Conservation (phyloP, 2,329 filamentous ascomycete species). For the Metarhizium humberi region DNA sequence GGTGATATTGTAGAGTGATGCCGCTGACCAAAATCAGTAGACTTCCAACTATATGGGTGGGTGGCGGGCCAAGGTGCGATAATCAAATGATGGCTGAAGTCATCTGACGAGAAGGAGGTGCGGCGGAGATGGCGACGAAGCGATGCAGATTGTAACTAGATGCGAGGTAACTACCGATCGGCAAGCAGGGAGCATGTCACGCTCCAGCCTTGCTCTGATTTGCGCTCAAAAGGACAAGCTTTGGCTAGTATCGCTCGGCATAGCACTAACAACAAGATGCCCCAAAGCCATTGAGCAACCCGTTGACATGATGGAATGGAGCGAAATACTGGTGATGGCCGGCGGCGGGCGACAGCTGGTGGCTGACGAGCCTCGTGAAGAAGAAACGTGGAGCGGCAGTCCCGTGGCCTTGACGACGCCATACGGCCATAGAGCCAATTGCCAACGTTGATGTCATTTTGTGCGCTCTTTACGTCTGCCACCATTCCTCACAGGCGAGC, state of each 20-base stretch:
- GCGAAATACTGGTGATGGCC: not conserved
- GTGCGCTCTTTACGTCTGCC: not conserved
- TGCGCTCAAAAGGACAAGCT: not conserved
- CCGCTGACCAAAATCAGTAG: not conserved
- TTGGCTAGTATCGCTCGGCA: not conserved
- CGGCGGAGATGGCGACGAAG: no score
- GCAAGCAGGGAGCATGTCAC: not conserved
- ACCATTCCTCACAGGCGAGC: not conserved
- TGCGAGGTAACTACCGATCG: not conserved
- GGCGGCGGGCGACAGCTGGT: not conserved
- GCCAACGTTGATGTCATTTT: no score
- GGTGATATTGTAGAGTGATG: not conserved
- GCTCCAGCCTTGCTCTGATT: no score
- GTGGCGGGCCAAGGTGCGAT: not conserved
- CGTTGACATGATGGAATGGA: not conserved
- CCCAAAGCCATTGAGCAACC: not conserved
- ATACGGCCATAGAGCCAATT: not conserved
- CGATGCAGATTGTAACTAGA: not conserved
- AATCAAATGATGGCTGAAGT: not conserved
- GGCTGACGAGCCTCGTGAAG: not conserved
- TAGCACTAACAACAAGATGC: not conserved
- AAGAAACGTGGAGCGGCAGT: not conserved
- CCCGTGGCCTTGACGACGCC: not conserved
- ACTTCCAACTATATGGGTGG: not conserved
- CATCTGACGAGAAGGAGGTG: not conserved